Base-by-base conservation (phyloP, 495 filamentous ascomycete genomes). In the Lasiosphaeris hirsuta region DNA sequence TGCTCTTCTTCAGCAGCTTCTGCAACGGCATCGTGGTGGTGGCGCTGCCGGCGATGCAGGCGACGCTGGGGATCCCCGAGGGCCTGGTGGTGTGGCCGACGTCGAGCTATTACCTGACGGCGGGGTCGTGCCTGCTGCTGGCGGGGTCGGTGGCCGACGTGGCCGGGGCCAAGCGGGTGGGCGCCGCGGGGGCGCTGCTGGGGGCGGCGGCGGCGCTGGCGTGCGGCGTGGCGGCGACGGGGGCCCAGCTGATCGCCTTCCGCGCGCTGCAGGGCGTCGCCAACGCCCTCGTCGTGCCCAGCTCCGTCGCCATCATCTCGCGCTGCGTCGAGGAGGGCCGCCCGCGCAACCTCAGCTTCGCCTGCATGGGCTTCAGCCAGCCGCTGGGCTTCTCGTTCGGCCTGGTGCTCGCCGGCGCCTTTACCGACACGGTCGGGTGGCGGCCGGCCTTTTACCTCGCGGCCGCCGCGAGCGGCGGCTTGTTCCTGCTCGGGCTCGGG, bases 381-480 rank as follows among this genome's bases (percentile, higher is more conserved):
- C 77, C 78, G 0, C 46, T 85, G 14, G 83, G 82, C 1, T 85
- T 79, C 64, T 74, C 75, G 0, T 49, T 82, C 11, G 82, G 83
- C 1, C 67, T 85, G 3, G 74, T 85, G 0, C 64, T 84, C 5
- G 79, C 76, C 17, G 81, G 83, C 5, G 57, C 83, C 4, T 77
- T 85, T 43, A 62, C 74, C 0, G 65, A 80, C n/a, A 52, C 46
- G 2, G 47, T 61, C 4, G 55, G 53, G 15, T 56, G 54, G 54
- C 23, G 54, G 33, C 43, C 44, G 15, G 44, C 43, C 1, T 56
- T 46, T 34, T 48, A 56, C 4, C 18, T 56, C 1, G 54, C 37
- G 13, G 54, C 38, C 6, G 54, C 43, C 9, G 33, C n/a, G 30
- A 56, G 43, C 13, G n/a, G 23, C 0, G 54, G n/a, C 2, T 10